Conservation (phyloP, 1,284 basidiomycete species). For the Amylostereum areolatum region DNA sequence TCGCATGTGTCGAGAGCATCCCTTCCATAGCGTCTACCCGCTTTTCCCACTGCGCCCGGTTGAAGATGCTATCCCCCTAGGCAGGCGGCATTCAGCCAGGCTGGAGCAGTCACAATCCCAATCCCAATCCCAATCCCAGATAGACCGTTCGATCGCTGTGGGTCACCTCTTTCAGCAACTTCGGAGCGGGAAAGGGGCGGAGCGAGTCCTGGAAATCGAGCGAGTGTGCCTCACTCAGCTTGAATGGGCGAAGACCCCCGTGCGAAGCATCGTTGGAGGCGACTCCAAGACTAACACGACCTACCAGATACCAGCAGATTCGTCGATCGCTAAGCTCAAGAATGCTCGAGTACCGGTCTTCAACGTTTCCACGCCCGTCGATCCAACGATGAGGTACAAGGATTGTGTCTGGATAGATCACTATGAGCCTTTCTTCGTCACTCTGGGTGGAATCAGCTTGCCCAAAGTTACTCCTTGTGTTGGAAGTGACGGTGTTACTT, state of each 20-base stretch:
- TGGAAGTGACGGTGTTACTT: conserved; percentile 63
- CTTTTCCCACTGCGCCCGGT: conserved; percentile 69
- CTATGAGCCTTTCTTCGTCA: conserved; percentile 57
- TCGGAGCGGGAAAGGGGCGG: neutral
- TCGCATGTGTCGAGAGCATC: conserved; percentile 85
- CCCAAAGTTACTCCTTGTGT: conserved; percentile 80
- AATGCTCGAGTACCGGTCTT: conserved; percentile 75
- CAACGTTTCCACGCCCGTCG: conserved; percentile 69
- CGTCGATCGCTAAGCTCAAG: conserved; percentile 42
- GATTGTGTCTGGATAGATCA: conserved; percentile 60
- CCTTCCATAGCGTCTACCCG: conserved; percentile 91
- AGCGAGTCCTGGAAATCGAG: neutral
- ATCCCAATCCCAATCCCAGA: neutral
- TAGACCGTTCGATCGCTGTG: neutral
- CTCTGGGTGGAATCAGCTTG: conserved; percentile 75
- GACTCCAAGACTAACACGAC: neutral
- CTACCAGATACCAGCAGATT: conserved; percentile 33
- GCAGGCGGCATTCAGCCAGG: conserved; percentile 9
- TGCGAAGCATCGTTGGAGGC: neutral
- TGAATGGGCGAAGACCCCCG: neutral
- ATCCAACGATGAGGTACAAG: conserved; percentile 64
- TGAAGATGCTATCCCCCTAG: neutral
- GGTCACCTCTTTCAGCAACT: neutral
- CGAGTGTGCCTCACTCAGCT: neutral
- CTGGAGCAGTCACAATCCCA: conserved; percentile 8